Base-by-base conservation (phyloP, 164 flowering plant genomes). In the Paratinospora sagittata region DNA sequence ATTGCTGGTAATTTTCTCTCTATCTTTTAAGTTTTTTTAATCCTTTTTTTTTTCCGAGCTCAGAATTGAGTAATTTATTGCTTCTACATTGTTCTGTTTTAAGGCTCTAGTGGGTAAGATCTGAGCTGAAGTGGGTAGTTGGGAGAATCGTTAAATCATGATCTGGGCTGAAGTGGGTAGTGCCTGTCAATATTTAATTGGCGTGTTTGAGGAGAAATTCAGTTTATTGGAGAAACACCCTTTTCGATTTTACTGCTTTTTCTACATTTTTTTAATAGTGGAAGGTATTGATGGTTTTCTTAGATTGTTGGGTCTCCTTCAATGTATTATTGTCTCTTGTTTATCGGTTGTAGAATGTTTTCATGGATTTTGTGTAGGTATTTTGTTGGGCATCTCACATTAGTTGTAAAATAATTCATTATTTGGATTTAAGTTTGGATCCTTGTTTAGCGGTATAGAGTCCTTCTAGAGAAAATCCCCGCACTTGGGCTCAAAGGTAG, bases 1-100 rank as follows among this genome's bases (percentile, higher is more conserved):
- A 87, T 74, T 90, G 91, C 90, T 79, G 81, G 96, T 90, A 81
- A 27, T 34, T 30, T 30, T 65, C 39, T 30, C 43, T 33, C 14
- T 66, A 21, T 24, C 68, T 39, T n/a, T 17, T 30, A 30, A 30
- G 34, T 37, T 36, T 39, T 11, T 39, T 65, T 61, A 55, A 55
- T 12, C 61, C 14, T 0, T n/a, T 17, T 11, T 12, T 17, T n/a
- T 11, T 55, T 1, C 8, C 37, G n/a, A 12, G 36, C 21, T 69
- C 11, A 19, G 24, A 55, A 17, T 55, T 55, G 61, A 21, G 21
- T n/a, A 21, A 19, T 6, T 55, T 55, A 55, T 5, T 55, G 21
- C 10, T 55, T n/a, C 21, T 0, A 19, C 19, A 19, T 55, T 55
- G n/a, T n/a, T n/a, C n/a, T n/a, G n/a, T n/a, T n/a, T n/a, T n/a